phyloP scores from a whole-genome alignment of 345 rosid species.

The Pugionium cornutum region DNA sequence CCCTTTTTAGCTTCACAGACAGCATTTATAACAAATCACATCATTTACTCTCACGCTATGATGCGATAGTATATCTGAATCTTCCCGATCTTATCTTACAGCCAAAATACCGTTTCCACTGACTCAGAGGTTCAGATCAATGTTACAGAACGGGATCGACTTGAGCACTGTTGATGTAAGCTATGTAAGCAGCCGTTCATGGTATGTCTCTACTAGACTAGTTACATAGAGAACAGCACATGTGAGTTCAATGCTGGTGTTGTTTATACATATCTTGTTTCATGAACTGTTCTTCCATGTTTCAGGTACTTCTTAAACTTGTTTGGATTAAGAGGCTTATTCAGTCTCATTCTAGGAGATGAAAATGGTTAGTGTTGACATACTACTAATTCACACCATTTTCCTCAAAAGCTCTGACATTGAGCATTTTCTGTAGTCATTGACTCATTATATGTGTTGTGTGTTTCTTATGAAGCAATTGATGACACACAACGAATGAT shows the following conservation, averaged over 20 bases:
- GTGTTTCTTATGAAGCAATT: conserved; percentile 55
- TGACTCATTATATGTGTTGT: conserved; percentile 10
- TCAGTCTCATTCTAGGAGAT: conserved; percentile 94
- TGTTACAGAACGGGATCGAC: conserved; percentile 99
- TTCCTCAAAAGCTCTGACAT: conserved; percentile 1
- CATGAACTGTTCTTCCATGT: conserved; percentile 26
- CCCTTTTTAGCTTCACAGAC: background rate
- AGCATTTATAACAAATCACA: background rate
- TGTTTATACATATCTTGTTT: conserved; percentile 8
- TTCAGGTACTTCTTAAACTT: conserved; percentile 93
- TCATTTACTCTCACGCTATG: background rate
- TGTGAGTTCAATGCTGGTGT: background rate
- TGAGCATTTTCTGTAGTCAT: background rate
- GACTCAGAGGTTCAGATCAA: conserved; percentile 95
- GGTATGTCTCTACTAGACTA: conserved; percentile 48
- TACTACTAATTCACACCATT: background rate
- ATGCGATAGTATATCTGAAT: conserved; percentile 11
- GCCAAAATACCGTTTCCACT: conserved; percentile 98
- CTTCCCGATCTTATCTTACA: conserved; percentile 34
- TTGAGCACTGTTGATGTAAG: conserved; percentile 98
- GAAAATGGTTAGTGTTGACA: conserved; percentile 77
- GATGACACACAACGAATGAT: conserved; percentile 95
- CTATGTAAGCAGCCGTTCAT: conserved; percentile 97
- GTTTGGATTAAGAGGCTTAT: conserved; percentile 94
- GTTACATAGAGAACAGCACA: background rate